Base-by-base conservation (phyloP, 1,284 basidiomycete species). In the Phylloporus gajari region DNA sequence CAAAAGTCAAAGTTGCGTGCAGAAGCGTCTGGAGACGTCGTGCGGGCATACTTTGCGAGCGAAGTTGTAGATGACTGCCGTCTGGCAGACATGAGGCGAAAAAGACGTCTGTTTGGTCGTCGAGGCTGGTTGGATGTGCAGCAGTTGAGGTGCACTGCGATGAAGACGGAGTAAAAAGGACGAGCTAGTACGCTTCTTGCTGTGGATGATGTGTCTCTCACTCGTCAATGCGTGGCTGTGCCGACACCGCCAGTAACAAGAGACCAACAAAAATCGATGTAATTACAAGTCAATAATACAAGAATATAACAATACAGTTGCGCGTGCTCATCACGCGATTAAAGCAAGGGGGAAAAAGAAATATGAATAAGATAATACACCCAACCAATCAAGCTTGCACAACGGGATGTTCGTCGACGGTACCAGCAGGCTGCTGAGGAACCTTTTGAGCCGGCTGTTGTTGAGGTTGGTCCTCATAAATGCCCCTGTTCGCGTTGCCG, bases 1-100 rank as follows among this genome's bases (percentile, higher is more conserved):
- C 97, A 99, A 84, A 97, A 99, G 85, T 97, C 94, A 77, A 92
- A 85, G 21, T 89, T 88, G 68, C 88, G 85, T 13, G 61, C 40
- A 11, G 84, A 82, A 32, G 85, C 81, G 66, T 87, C 85, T 15
- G 91, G 88, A 42, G 90, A 89, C 58, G 84, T 84, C 59, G 86
- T 84, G 65, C 90, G 86, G 62, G 88, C 91, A 80, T 86, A 94
- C 82, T 86, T 89, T 56, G 93, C 89, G 32, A 94, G 85, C 6
- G 93, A 94, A 13, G 92, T 93, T 4, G 91, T 92, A 56, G 93
- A 94, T 73, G 91, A 78, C 87, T 93, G 91, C 82, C 93, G 88
- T 81, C 91, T 84, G 72, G 91, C 88, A 82, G 90, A 84, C 88
- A 91, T 90, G 72, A 74, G 79, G 67, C 70, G 74, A 53, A 75